Base-by-base conservation (phyloP, 441 rosid species). In the Pelargonium cotyledonis region DNA sequence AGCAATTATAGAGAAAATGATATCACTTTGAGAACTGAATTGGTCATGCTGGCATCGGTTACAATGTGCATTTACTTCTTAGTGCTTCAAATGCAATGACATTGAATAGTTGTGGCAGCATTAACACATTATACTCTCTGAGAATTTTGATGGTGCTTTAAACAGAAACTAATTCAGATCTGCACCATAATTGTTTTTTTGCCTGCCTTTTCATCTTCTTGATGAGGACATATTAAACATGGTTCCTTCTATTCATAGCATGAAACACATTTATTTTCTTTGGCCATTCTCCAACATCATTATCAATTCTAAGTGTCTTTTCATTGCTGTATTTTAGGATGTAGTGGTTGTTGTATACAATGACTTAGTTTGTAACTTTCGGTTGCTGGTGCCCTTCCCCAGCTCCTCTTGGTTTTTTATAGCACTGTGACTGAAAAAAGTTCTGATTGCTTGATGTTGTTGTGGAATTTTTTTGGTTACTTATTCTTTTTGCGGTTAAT, bases 1-100 rank as follows among this genome's bases (percentile, higher is more conserved):
- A 53, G 60, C 6, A 53, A 53, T 53, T 53, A n/a, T 53, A 53
- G 15, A 15, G 21, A 53, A 53, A 53, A 53, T 53, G 60, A 53
- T 53, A 53, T 53, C 60, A 53, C 19, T 49, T 18, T 53, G 60
- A 53, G 21, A 53, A n/a, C 60, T 53, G 16, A 14, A 49, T 15
- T 15, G 16, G 60, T 53, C 15, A 12, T 53, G 60, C 8, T 49
- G 57, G 0, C n/a, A 14, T 49, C 4, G 14, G n/a, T n/a, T 6
- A 49, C 57, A 49, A 12, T 49, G 16, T 14, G 57, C 57, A 49
- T 49, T 49, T 49, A 49, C 0, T 12, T 47, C 15, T 47, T 12
- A 47, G n/a, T 49, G 57, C 19, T 53, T 53, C 19, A 53, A n/a
- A 15, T 53, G 19, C 8, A 15, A 53, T 15, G 21, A 1, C 21